Percentiles rank a stretch among this genome's conserved stretches.
Evolutionary conservation across 805 yeast genomes (phyloP).

Genomic region (Lachancea dasiensis): DNA sequence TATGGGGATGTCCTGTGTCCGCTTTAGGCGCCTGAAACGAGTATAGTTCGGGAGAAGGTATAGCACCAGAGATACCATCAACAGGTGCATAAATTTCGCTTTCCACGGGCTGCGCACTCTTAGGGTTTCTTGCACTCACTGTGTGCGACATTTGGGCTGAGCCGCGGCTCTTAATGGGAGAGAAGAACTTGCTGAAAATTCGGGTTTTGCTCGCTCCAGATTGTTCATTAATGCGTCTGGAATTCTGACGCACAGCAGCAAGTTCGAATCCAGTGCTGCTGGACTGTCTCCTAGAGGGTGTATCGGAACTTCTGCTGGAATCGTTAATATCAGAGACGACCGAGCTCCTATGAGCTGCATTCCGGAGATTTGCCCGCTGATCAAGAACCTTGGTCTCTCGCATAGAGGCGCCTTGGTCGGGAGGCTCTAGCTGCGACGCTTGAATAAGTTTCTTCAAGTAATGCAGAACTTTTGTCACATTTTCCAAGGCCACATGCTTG

Average conservation of each 20-base stretch:
- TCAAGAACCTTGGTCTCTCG: neutral
- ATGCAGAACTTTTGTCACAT: conserved; percentile 9
- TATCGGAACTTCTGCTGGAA: too few relatives aligned
- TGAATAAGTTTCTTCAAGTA: conserved; percentile 13
- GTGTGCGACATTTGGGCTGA: conserved; percentile 1
- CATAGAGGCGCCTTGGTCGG: neutral
- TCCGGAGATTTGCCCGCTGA: too few relatives aligned
- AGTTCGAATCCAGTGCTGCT: too few relatives aligned
- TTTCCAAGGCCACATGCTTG: conserved; percentile 7
- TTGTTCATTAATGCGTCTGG: too few relatives aligned
- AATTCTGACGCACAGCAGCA: too few relatives aligned
- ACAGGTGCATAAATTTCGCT: neutral
- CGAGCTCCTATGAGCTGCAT: too few relatives aligned
- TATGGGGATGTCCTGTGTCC: neutral
- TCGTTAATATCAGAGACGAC: too few relatives aligned
- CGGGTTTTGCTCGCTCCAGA: conserved; percentile 6
- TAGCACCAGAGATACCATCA: neutral
- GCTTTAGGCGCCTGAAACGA: neutral
- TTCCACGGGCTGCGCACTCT: conserved; percentile 2
- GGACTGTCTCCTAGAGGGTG: too few relatives aligned
- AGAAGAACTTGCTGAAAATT: conserved; percentile 5
- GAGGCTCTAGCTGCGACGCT: conserved; percentile 6
- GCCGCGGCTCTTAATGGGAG: conserved; percentile 5
- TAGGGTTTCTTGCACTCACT: conserved; percentile 3
- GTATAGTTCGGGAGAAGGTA: neutral